phyloP scores from a whole-genome alignment of 495 filamentous ascomycete genomes.

The Parathielavia hyrcaniae region DNA sequence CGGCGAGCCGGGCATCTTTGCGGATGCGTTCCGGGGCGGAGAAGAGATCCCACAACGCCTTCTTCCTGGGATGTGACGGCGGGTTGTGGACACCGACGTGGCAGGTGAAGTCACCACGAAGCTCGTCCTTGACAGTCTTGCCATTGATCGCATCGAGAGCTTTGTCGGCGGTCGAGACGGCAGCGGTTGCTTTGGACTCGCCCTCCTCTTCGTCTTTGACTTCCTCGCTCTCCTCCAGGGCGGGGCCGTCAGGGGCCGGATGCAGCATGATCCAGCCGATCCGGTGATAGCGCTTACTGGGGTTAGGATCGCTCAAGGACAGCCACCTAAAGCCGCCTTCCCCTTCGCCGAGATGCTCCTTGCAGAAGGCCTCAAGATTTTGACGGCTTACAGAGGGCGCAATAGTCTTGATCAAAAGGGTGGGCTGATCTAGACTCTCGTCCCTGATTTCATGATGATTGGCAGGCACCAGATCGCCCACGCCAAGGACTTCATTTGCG shows the following conservation, averaged over 20 bases:
- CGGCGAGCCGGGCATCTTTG: conserved; percentile 73
- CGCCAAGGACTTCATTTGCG: conserved; percentile 83
- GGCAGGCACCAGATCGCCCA: conserved; percentile 78
- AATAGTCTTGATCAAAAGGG: conserved; percentile 95
- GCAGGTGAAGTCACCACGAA: conserved; percentile 90
- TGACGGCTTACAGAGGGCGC: conserved; percentile 92
- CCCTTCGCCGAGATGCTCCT: conserved; percentile 78
- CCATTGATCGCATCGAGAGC: conserved; percentile 90
- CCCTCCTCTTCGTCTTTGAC: conserved; percentile 52
- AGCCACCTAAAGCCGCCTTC: conserved; percentile 87
- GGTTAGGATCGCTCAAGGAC: conserved; percentile 92
- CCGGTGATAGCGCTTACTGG: conserved; percentile 90
- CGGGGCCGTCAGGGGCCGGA: conserved; percentile 58
- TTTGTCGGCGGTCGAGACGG: conserved; percentile 61
- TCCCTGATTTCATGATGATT: conserved; percentile 76
- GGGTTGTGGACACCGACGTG: conserved; percentile 95
- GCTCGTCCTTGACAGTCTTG: conserved; percentile 89
- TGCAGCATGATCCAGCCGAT: conserved; percentile 98
- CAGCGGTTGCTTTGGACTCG: conserved; percentile 33
- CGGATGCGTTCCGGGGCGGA: conserved; percentile 83
- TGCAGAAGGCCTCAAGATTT: conserved; percentile 87
- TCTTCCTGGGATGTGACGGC: conserved; percentile 79
- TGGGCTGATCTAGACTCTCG: conserved; percentile 75
- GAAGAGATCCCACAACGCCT: conserved; percentile 94
- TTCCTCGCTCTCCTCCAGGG: conserved; percentile 59